Evolutionary conservation across 345 rosid species (phyloP).

Genomic region (Cochlearia excelsa): DNA sequence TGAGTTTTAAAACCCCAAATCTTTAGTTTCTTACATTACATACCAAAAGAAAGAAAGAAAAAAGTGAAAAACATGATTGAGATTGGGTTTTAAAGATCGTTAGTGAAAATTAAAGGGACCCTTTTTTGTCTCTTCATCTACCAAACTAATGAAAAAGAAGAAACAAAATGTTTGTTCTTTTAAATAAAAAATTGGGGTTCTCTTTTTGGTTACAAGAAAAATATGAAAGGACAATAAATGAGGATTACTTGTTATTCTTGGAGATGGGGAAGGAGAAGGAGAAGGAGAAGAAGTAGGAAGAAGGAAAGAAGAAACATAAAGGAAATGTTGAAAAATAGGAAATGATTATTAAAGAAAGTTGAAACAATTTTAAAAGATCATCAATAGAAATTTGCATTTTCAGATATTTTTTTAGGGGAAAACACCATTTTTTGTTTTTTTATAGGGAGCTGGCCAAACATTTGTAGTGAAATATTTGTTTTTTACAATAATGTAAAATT

Average conservation of each 20-base stretch:
- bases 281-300: neutral
- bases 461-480: no score
- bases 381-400: no score
- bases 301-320: no score
- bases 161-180: neutral
- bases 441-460: no score
- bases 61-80: constrained; percentile 21
- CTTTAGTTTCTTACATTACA: constrained; percentile 14
- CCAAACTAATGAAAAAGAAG: neutral
- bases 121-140: constrained; percentile 37
- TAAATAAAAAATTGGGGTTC: no score
- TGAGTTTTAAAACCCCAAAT: constrained; percentile 12
- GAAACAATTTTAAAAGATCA: no score
- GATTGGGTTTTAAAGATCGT: constrained; percentile 34
- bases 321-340: neutral
- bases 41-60: constrained; percentile 6
- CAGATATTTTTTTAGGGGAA: no score
- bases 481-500: neutral
- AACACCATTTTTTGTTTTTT: no score
- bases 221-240: no score
- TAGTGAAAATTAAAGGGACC: constrained; percentile 31
- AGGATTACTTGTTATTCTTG: no score
- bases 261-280: constrained; percentile 12
- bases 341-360: no score
- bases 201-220: constrained; percentile 5